A percentile compares a stretch with the other conserved stretches of the same genome.
phyloP scores from a whole-genome alignment of 73 alveolate species.

The Symbiodinium natans region DNA sequence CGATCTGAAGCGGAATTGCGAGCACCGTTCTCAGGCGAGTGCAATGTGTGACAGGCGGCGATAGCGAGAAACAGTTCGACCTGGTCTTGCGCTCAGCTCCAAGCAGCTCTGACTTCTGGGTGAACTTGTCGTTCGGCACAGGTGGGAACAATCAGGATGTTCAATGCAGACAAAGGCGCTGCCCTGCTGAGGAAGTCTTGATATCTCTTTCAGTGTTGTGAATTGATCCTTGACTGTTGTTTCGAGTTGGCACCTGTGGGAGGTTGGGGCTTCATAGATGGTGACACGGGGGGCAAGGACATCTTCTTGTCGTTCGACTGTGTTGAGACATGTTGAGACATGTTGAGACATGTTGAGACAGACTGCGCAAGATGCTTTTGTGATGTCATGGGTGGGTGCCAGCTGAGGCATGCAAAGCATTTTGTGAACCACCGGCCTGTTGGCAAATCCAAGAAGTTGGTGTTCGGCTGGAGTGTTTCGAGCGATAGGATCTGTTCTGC shows the following conservation, averaged over 20 bases:
- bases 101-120: neutral
- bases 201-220: neutral
- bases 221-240: neutral
- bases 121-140: neutral
- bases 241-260: neutral
- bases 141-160: conserved; percentile 86
- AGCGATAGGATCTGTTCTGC: neutral
- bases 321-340: neutral
- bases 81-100: conserved; percentile 1
- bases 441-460: neutral
- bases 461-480: neutral
- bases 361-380: neutral
- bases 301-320: conserved; percentile 15
- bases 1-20: neutral
- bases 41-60: conserved; percentile 19
- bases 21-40: neutral
- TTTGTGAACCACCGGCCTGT: conserved; percentile 54
- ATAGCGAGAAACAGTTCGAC: conserved; percentile 82
- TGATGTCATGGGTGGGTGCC: neutral
- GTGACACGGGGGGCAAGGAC: conserved; percentile 83
- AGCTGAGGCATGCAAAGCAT: conserved; percentile 74
- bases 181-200: neutral
- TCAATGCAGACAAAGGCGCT: conserved; percentile 81
- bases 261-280: conserved; percentile 92
- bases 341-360: neutral